Conservation (phyloP, 2,329 filamentous ascomycete species). For the Calonectria pseudoturangicola region DNA sequence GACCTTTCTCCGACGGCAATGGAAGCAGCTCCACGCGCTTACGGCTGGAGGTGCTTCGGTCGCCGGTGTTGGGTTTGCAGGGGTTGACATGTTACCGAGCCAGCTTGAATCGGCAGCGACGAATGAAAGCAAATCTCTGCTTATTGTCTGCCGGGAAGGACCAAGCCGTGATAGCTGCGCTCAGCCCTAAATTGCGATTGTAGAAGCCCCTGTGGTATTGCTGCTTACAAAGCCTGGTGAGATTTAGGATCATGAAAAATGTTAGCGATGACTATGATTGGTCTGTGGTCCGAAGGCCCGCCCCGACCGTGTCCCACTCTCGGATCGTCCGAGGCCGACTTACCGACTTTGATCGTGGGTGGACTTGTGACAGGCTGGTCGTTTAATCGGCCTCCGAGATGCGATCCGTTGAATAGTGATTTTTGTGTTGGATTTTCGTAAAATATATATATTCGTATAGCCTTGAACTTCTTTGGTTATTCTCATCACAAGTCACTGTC, state of each 20-base stretch:
- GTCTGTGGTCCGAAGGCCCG: conserved; percentile 13
- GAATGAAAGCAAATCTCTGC: background rate
- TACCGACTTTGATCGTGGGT: background rate
- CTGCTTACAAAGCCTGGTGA: conserved; percentile 6
- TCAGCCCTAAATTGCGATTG: background rate
- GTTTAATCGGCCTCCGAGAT: background rate
- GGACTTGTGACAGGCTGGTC: too few relatives aligned
- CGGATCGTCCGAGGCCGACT: conserved; percentile 14
- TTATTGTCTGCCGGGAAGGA: background rate
- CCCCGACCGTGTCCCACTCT: conserved; percentile 16
- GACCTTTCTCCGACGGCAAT: conserved; percentile 11
- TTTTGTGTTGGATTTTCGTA: background rate
- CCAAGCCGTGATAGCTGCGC: background rate
- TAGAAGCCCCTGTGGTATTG: background rate
- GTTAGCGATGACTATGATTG: background rate
- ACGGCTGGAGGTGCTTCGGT: background rate
- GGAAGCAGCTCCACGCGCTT: conserved; percentile 19
- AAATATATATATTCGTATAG: conserved; percentile 1
- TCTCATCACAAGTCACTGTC: too few relatives aligned
- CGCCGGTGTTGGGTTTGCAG: too few relatives aligned
- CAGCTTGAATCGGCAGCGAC: background rate
- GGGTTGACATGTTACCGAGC: background rate
- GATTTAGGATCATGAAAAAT: background rate
- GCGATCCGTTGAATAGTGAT: background rate
- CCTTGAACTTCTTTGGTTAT: too few relatives aligned